Conservation (phyloP, 2,329 filamentous ascomycete genomes). For the Emergomyces africanus region DNA sequence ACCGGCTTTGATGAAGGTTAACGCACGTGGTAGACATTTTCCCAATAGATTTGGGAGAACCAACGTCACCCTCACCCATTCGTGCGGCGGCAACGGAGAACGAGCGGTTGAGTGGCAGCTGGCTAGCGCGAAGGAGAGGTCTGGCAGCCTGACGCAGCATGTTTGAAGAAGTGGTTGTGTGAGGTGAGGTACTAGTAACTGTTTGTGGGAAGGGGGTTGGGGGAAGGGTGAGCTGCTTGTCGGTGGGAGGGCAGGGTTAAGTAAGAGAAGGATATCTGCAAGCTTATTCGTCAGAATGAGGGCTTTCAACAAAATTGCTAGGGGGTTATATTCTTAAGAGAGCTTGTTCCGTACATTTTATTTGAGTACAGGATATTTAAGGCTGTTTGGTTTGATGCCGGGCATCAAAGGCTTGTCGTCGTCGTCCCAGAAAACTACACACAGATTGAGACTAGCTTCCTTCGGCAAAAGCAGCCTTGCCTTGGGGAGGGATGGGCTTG, state of each 20-base stretch:
- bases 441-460: background rate
- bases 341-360: background rate
- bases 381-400: background rate
- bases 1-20: background rate
- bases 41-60: constrained; percentile 29
- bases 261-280: background rate
- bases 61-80: constrained; percentile 60
- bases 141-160: constrained; percentile 58
- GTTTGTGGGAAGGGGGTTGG: background rate
- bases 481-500: too few species aligned
- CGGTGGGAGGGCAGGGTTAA: background rate
- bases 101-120: constrained; percentile 38
- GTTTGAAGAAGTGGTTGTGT: constrained; percentile 9
- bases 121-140: constrained; percentile 42
- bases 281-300: background rate
- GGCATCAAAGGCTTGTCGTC: background rate
- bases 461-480: background rate
- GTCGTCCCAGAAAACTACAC: background rate
- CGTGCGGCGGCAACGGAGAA: constrained; percentile 51
- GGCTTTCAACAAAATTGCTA: background rate
- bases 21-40: constrained; percentile 27
- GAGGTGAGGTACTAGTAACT: too few species aligned
- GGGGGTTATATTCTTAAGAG: background rate
- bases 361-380: background rate
- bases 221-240: constrained; percentile 6